Percentiles rank a stretch among this genome's conserved stretches.
phyloP scores from a whole-genome alignment of 192 early-diverging fungal species.

The Entophlyctis luteolus region DNA sequence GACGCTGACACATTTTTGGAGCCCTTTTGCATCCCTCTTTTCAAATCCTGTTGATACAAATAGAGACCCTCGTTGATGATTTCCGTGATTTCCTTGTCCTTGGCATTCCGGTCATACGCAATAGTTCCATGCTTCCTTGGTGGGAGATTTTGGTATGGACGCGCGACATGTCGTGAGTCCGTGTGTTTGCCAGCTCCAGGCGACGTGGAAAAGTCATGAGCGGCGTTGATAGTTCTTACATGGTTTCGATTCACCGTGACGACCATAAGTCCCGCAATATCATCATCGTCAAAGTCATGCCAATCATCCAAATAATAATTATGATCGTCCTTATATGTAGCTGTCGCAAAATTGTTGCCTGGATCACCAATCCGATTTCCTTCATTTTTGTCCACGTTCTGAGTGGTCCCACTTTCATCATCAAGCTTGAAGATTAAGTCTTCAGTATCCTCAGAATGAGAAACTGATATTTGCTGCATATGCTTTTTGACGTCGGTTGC shows the following conservation, averaged over 20 bases:
- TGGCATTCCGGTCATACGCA: conserved; percentile 72
- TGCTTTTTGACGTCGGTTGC: background rate
- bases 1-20: background rate
- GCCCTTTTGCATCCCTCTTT: background rate
- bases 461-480: background rate
- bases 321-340: conserved; percentile 8
- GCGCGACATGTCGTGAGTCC: conserved; percentile 1
- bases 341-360: background rate
- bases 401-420: background rate
- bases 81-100: conserved; percentile 78
- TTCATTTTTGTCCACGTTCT: background rate
- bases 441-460: conserved; percentile 28
- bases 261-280: conserved; percentile 82
- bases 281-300: conserved; percentile 83
- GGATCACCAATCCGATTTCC: too few relatives aligned
- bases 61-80: conserved; percentile 96
- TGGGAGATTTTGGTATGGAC: conserved; percentile 37
- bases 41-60: conserved; percentile 65
- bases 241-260: conserved; percentile 65
- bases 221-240: background rate
- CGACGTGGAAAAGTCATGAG: background rate
- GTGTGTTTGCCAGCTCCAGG: background rate
- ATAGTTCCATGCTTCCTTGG: conserved; percentile 54
- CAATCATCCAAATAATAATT: conserved; percentile 37
- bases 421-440: conserved; percentile 24